Evolutionary conservation across 208 protist genomes (phyloP).

Genomic region (Trypanosoma cruzi): DNA sequence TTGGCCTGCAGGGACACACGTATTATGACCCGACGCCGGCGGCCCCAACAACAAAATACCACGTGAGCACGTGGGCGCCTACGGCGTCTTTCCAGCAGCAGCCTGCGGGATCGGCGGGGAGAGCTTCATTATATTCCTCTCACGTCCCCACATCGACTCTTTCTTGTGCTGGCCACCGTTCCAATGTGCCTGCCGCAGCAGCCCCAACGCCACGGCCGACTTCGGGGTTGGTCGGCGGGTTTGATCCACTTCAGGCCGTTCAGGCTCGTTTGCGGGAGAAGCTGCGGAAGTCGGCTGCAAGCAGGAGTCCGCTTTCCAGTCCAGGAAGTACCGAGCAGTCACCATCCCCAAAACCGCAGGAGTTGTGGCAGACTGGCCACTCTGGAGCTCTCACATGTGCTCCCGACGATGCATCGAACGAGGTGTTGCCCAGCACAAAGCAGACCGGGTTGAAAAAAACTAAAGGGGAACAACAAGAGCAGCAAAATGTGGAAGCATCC

Average conservation of each 20-base stretch:
- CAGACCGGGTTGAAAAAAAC: background rate
- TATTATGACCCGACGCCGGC: slow-evolving; percentile 15
- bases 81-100: background rate
- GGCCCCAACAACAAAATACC: background rate
- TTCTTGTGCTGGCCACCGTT: background rate
- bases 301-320: slow-evolving; percentile 6
- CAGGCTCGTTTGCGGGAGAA: slow-evolving; percentile 62
- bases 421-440: background rate
- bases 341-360: slow-evolving; percentile 3
- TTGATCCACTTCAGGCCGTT: slow-evolving; percentile 60
- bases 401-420: background rate
- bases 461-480: background rate
- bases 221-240: slow-evolving; percentile 8
- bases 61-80: background rate
- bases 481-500: background rate
- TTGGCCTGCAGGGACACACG: background rate
- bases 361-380: background rate
- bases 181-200: background rate
- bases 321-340: background rate
- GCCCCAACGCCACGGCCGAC: background rate
- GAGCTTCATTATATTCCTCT: background rate
- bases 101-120: background rate
- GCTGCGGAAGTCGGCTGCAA: slow-evolving; percentile 23
- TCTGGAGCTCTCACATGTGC: background rate
- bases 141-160: background rate